Conservation (phyloP, 2,329 filamentous ascomycete genomes). For the Fusarium nanum region DNA sequence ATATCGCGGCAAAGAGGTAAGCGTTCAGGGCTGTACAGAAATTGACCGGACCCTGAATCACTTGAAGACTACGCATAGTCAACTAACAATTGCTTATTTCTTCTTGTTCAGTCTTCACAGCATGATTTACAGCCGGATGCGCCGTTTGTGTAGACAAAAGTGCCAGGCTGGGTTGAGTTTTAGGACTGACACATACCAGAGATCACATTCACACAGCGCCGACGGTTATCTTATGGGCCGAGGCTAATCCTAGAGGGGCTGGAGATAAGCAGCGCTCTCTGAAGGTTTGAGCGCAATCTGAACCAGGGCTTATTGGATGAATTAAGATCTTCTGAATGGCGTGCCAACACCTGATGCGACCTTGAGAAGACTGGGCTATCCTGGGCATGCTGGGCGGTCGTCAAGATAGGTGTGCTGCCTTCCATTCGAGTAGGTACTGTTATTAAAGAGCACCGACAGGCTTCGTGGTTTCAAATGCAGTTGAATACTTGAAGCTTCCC, state of each 20-base stretch:
- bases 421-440: not conserved
- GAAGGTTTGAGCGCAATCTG: slow-evolving; percentile 35
- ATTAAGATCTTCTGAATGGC: slow-evolving; percentile 25
- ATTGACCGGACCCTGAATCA: slow-evolving; percentile 26
- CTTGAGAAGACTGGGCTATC: not conserved
- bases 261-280: slow-evolving; percentile 42
- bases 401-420: not conserved
- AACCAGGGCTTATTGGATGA: slow-evolving; percentile 32
- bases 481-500: not conserved
- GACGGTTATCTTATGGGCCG: slow-evolving; percentile 35
- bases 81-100: not conserved
- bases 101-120: slow-evolving; percentile 10
- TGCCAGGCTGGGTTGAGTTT: slow-evolving; percentile 24
- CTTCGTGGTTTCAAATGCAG: not conserved
- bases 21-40: not conserved
- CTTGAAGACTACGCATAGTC: slow-evolving; percentile 6
- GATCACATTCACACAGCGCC: slow-evolving; percentile 15
- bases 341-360: slow-evolving; percentile 34
- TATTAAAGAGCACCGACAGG: not conserved
- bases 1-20: slow-evolving; percentile 3
- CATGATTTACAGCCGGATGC: slow-evolving; percentile 18
- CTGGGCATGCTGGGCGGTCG: not conserved
- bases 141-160: slow-evolving; percentile 38
- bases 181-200: slow-evolving; percentile 11
- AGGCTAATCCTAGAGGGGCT: slow-evolving; percentile 44